Evolutionary conservation across 176 grass and related monocot genomes (phyloP).

Genomic region (Aegilops longissima): DNA sequence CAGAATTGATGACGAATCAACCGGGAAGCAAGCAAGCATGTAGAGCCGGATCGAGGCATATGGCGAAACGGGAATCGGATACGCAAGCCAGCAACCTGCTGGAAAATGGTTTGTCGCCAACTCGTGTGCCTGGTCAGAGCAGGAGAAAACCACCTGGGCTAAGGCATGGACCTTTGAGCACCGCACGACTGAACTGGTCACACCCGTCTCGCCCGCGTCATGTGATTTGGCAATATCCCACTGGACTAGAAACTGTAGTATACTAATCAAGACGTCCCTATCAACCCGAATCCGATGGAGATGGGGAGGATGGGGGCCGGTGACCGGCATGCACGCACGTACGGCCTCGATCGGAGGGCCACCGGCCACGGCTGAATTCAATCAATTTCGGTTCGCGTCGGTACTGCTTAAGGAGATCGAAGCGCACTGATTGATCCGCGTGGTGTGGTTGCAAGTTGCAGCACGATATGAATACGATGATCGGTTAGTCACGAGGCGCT

Average conservation of each 20-base stretch:
- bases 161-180: background rate
- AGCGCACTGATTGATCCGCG: background rate
- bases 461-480: background rate
- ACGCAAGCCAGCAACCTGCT: constrained; percentile 26
- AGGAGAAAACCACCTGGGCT: background rate
- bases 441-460: background rate
- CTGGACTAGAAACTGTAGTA: background rate
- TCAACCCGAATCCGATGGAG: background rate
- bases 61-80: constrained; percentile 28
- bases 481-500: background rate
- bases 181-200: background rate
- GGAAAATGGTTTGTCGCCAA: background rate
- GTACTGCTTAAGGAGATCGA: background rate
- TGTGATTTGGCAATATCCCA: background rate
- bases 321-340: background rate
- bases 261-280: too few species aligned
- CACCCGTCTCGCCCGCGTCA: background rate
- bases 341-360: background rate
- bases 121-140: background rate
- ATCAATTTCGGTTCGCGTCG: background rate
- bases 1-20: background rate
- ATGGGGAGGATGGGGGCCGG: background rate
- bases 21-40: background rate
- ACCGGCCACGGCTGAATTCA: background rate
- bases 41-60: background rate